phyloP scores from a whole-genome alignment of 2,329 filamentous ascomycete genomes.

The Chaetomium olivaceum region DNA sequence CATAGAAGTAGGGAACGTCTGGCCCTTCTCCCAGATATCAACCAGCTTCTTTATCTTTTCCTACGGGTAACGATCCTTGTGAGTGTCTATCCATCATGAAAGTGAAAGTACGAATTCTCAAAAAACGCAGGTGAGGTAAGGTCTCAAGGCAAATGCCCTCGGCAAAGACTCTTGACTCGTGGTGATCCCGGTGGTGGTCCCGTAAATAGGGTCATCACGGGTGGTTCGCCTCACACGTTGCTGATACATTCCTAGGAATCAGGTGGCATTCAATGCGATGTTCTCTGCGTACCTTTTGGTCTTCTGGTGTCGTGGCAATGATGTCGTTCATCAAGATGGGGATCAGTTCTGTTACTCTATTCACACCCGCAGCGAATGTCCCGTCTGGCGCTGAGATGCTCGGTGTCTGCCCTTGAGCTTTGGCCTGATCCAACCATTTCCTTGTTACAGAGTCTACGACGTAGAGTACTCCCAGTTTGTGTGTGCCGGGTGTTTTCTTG shows the following conservation, averaged over 20 bases:
- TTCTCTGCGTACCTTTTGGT: slow-evolving; percentile 86
- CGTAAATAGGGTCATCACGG: background rate
- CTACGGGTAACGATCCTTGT: slow-evolving; percentile 59
- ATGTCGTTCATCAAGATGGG: slow-evolving; percentile 95
- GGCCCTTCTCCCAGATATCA: slow-evolving; percentile 96
- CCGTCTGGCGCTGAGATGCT: slow-evolving; percentile 82
- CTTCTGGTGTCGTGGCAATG: slow-evolving; percentile 79
- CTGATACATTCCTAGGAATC: slow-evolving; percentile 13
- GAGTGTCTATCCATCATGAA: slow-evolving; percentile 38
- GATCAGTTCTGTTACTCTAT: slow-evolving; percentile 94
- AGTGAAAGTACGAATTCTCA: slow-evolving; percentile 27
- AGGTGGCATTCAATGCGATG: slow-evolving; percentile 24
- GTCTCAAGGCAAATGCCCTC: background rate
- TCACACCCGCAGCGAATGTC: slow-evolving; percentile 90
- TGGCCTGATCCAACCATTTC: slow-evolving; percentile 97
- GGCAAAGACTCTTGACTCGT: background rate
- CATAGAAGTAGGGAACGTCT: slow-evolving; percentile 82
- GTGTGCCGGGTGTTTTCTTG: slow-evolving; percentile 89
- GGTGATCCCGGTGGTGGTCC: background rate
- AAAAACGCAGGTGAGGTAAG: slow-evolving; percentile 14
- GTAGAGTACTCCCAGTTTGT: slow-evolving; percentile 99
- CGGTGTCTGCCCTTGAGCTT: slow-evolving; percentile 72
- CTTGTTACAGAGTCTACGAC: slow-evolving; percentile 99
- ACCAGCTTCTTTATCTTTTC: slow-evolving; percentile 94
- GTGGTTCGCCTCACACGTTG: slow-evolving; percentile 11